phyloP scores from a whole-genome alignment of 805 yeast species.

The Candida nonsorbophila region DNA sequence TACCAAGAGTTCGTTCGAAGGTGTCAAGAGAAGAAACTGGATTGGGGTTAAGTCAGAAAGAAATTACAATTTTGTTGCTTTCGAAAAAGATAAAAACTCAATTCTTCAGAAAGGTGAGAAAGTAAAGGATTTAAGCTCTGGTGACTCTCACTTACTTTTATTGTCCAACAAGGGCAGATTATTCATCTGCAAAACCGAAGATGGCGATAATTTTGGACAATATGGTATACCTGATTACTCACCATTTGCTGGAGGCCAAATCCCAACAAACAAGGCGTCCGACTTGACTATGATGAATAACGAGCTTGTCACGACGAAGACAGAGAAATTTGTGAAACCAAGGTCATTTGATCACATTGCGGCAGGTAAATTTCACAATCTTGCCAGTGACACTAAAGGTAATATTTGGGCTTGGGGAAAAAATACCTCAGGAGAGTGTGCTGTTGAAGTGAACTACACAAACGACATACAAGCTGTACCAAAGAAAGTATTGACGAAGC shows the following conservation, averaged over 20 bases:
- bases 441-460: constrained; percentile 58
- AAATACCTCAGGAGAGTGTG: constrained; percentile 82
- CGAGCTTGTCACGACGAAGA: constrained; percentile 18
- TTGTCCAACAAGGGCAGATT: constrained; percentile 57
- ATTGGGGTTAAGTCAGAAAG: constrained; percentile 11
- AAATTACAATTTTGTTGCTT: constrained; percentile 6
- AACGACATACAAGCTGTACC: constrained; percentile 74
- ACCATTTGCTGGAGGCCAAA: constrained; percentile 42
- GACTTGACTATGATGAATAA: constrained; percentile 58
- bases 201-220: constrained; percentile 58
- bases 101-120: constrained; percentile 22
- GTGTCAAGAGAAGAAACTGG: constrained; percentile 16
- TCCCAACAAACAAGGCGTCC: constrained; percentile 22
- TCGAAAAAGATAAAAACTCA: constrained; percentile 5
- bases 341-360: constrained; percentile 58
- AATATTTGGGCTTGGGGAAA: constrained; percentile 82
- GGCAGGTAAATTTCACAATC: constrained; percentile 67
- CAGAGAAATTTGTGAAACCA: constrained; percentile 21
- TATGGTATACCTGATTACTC: constrained; percentile 74
- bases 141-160: constrained; percentile 65
- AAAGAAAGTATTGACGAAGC: constrained; percentile 18
- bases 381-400: constrained; percentile 66
- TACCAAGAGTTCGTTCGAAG: constrained; percentile 9
- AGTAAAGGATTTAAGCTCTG: constrained; percentile 48
- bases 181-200: constrained; percentile 58